Evolutionary conservation across 2,329 filamentous ascomycete species (phyloP), one percentile per base, ranked within the genome.

Genomic region (Aspergillus fischeri): DNA sequence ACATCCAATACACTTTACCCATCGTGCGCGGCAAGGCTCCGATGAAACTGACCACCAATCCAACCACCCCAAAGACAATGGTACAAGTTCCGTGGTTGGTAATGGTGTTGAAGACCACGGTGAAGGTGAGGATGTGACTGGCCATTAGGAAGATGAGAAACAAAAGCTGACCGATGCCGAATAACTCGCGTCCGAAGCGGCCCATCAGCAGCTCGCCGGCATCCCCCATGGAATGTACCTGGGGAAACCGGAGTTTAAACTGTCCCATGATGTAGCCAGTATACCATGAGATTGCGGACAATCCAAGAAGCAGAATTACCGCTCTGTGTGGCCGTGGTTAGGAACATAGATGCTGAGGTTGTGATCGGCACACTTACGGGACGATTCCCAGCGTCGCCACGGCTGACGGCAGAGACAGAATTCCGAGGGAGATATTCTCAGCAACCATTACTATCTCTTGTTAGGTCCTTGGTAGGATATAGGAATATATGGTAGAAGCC

Each of bases 41-140:
- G 7, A 84, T 55, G 67, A 85, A 83, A 63, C 83, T 86, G 7
- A 89, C 66, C 2, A 80, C 66, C 57, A 86, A 63, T 0, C 84
- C 85, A 4, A 86, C 74, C n/a, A 85, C 76, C 10, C 79, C 82
- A 73, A 84, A 89, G 2, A 84, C 75, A 53, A 89, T 82, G 3
- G 84, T 86, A 71, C 86, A 90, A 1, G 81, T 79, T 0, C 78
- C 82, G 58, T 87, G 81, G 3, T 83, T 72, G 6, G 85, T 86
- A 47, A 90, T 76, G 50, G 81, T 84, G 63, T 85, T 85, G 71
- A 89, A 82, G 65, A 86, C 83, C 63, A 90, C 86, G 29, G 81
- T 81, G 60, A 89, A 89, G 0, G 86, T 88, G 57, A 90, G 75
- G 54, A 88, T 80, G 72, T 91, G 88, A n/a, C 86, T 88, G 27